A percentile compares a stretch with the other conserved stretches of the same genome.
Evolutionary conservation across 306 rosid genomes (phyloP).

Genomic region (Cicer pinnatifidum): DNA sequence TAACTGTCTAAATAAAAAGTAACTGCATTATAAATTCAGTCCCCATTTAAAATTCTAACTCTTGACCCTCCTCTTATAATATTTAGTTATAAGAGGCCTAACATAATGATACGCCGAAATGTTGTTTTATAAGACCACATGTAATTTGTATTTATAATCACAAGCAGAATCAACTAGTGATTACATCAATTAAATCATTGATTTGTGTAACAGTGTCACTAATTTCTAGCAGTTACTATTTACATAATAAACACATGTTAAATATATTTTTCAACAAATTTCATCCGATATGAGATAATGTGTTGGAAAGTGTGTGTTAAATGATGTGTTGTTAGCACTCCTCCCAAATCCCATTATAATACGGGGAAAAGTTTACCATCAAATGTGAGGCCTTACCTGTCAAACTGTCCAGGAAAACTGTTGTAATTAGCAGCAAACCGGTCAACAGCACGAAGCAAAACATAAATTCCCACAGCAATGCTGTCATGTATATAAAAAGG

Average conservation of each 20-base stretch:
- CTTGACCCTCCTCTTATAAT: too few relatives aligned
- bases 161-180: neutral
- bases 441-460: slow-evolving; percentile 93
- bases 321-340: neutral
- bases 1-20: too few relatives aligned
- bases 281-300: neutral
- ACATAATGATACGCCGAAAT: neutral
- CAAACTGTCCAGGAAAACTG: slow-evolving; percentile 91
- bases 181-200: neutral
- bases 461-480: slow-evolving; percentile 78
- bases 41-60: too few relatives aligned
- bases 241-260: neutral
- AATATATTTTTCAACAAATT: neutral
- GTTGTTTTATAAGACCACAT: neutral
- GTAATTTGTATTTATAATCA: neutral
- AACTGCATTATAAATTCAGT: too few relatives aligned
- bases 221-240: neutral
- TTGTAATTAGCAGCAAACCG: slow-evolving; percentile 95
- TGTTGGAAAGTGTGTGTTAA: neutral
- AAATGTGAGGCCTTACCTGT: slow-evolving; percentile 62
- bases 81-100: too few relatives aligned
- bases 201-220: neutral
- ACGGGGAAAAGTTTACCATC: slow-evolving; percentile 14
- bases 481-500: slow-evolving; percentile 54
- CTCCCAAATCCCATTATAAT: neutral